phyloP scores from a whole-genome alignment of 768 basidiomycete genomes.

The Suillus placidus region DNA sequence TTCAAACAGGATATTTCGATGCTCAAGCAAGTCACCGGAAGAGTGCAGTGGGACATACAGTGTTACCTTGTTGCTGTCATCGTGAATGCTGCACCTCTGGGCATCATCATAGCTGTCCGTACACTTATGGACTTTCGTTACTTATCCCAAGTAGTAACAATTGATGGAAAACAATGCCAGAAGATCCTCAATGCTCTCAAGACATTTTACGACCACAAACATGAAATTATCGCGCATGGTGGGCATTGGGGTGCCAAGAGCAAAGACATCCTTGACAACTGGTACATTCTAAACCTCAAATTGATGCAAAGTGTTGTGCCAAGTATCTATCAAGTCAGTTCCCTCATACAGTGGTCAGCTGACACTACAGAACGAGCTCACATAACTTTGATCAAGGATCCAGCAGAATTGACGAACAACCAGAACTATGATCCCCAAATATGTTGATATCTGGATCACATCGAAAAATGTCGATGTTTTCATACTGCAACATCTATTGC shows the following conservation, averaged over 20 bases:
- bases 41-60: slow-evolving; percentile 41
- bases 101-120: slow-evolving; percentile 37
- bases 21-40: slow-evolving; percentile 44
- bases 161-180: slow-evolving; percentile 23
- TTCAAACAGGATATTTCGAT: slow-evolving; percentile 42
- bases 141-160: slow-evolving; percentile 33
- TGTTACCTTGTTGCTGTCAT: slow-evolving; percentile 36
- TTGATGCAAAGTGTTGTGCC: slow-evolving; percentile 37
- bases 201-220: slow-evolving; percentile 40
- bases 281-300: slow-evolving; percentile 46
- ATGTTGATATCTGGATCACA: slow-evolving; percentile 32
- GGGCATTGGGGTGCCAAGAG: slow-evolving; percentile 29
- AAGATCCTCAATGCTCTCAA: slow-evolving; percentile 26
- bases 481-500: slow-evolving; percentile 7
- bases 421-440: slow-evolving; percentile 39
- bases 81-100: slow-evolving; percentile 32
- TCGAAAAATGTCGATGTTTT: slow-evolving; percentile 33
- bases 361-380: slow-evolving; percentile 40
- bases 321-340: slow-evolving; percentile 33
- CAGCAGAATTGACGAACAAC: slow-evolving; percentile 30
- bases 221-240: slow-evolving; percentile 35
- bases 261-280: slow-evolving; percentile 32
- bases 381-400: slow-evolving; percentile 36
- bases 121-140: slow-evolving; percentile 31
- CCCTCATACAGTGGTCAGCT: slow-evolving; percentile 38